Evolutionary conservation across 2,329 filamentous ascomycete genomes (phyloP), one percentile per base, ranked within the genome.

Genomic region (Westerdykella sp.): DNA sequence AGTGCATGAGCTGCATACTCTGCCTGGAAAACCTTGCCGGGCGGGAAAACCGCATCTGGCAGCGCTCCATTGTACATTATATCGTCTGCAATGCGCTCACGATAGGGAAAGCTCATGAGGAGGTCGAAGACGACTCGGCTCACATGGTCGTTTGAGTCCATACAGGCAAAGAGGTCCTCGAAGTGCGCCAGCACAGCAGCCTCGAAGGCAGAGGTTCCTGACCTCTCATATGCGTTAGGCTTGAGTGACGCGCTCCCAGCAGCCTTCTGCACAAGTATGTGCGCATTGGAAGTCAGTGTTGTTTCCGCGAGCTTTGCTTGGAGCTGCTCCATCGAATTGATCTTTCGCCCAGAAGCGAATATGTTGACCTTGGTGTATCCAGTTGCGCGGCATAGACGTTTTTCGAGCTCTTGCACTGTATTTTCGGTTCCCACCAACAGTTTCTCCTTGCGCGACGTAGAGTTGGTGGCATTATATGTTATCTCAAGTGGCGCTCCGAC

Each of bases 111-210:
- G 30, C 49, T 51, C 37, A 43, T 55, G 23, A 68, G 46, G 38
- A 68, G 66, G 5, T 64, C 62, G 36, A 62, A 66, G 6, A 66
- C 48, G 51, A 54, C 43, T 44, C 53, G 51, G 44, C 65, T 68
- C 13, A 59, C 59, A 2, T 43, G 41, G 45, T 90, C 82, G 36
- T 86, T 78, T 69, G 90, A 78, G 50, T 81, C 80, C 42, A 97
- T 74, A 56, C 91, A 85, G 35, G 80, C 78, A 75, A 93, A 95
- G 18, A 98, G 69, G 47, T 91, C 82, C 42, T 87, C 78, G 57
- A 95, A 95, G 63, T 94, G 86, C 44, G 81, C 77, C 53, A 93
- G 71, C 16, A 97, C 82, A 55, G 91, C 86, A 11, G 79, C 75
- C 60, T 97, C 88, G 2, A 97, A 74, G 1, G 76, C 72, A 59